A percentile compares a stretch with the other conserved stretches of the same genome.
phyloP scores from a whole-genome alignment of 2,329 filamentous ascomycete species.

The Parafenestella ontariensis region DNA sequence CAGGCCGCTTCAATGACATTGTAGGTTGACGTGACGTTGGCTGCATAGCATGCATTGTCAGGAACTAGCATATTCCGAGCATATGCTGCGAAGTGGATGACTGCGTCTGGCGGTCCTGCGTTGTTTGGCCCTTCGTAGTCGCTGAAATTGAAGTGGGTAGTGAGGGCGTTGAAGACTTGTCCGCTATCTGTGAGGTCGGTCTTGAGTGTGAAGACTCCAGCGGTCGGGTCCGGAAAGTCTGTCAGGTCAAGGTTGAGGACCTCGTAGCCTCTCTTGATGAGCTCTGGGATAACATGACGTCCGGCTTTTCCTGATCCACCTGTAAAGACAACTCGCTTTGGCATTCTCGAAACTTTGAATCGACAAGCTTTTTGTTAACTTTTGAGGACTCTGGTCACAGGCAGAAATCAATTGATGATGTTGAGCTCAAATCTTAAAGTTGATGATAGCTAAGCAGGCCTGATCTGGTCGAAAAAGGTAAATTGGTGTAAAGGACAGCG shows the following conservation, averaged over 20 bases:
- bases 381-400: background rate
- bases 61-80: constrained; percentile 68
- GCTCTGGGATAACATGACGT: constrained; percentile 61
- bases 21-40: constrained; percentile 64
- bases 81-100: constrained; percentile 67
- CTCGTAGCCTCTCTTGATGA: constrained; percentile 59
- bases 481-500: background rate
- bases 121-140: constrained; percentile 56
- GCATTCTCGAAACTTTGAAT: constrained; percentile 18
- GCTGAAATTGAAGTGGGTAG: constrained; percentile 63
- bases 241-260: constrained; percentile 64
- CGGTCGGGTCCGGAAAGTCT: constrained; percentile 53
- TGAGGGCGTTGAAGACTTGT: constrained; percentile 63
- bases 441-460: background rate
- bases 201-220: constrained; percentile 61
- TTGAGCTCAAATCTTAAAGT: background rate
- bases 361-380: background rate
- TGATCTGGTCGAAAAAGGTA: background rate
- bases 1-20: constrained; percentile 70
- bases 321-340: constrained; percentile 52
- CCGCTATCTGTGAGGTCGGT: constrained; percentile 63
- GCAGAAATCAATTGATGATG: background rate
- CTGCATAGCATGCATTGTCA: constrained; percentile 65
- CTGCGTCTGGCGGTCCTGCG: constrained; percentile 61
- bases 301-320: constrained; percentile 62